These are phyloP conservation scores for Mortierella polycephala DNA, from an alignment of 371 early-diverging fungal genomes.

Conservation along the genomic window DNA sequence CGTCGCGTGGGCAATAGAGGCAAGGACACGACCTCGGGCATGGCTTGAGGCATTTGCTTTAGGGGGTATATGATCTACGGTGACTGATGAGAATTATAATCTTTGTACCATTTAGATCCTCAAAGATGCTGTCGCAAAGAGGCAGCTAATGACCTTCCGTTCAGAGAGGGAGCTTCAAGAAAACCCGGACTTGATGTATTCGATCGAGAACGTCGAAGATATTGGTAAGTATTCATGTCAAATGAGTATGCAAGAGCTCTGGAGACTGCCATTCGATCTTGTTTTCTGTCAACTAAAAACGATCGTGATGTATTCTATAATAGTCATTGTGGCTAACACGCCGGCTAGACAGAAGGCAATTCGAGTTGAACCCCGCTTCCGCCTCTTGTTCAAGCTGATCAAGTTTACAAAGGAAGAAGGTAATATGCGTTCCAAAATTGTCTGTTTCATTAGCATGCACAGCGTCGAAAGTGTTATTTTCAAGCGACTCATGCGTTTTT, in stretches of 20 bases:
- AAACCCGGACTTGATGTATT: conserved; percentile 51
- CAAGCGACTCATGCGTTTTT: neutral
- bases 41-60: neutral
- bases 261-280: too few relatives aligned
- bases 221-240: conserved; percentile 28
- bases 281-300: too few relatives aligned
- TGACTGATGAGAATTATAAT: too few relatives aligned
- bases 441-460: neutral
- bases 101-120: conserved; percentile 19
- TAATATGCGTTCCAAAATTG: neutral
- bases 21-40: neutral
- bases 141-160: conserved; percentile 37
- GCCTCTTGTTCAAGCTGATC: conserved; percentile 41
- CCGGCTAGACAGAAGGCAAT: conserved; percentile 23
- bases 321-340: conserved; percentile 21
- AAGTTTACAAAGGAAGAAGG: conserved; percentile 24
- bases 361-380: conserved; percentile 34
- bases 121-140: conserved; percentile 24
- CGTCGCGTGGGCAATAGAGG: conserved; percentile 40
- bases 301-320: too few relatives aligned
- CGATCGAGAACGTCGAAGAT: conserved; percentile 41
- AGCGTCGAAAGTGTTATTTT: neutral
- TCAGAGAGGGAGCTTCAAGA: conserved; percentile 40
- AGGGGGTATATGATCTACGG: neutral
- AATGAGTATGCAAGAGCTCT: neutral